Base-by-base conservation (phyloP, 352 stramenopile species). In the Phytopythium montanum region DNA sequence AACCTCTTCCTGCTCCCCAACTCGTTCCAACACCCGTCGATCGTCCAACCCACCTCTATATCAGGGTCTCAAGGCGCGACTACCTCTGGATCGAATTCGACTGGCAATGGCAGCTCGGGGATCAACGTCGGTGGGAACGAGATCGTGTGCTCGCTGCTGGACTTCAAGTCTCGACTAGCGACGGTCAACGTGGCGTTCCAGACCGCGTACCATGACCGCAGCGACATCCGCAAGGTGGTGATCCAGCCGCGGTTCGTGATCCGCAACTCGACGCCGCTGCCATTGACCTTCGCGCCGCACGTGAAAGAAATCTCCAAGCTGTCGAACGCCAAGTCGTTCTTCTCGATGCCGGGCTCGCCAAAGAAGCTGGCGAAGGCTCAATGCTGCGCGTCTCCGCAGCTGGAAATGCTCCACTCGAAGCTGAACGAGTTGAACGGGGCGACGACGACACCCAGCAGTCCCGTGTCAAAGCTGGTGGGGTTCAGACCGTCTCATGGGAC, bases 371-470 rank as follows among this genome's bases (percentile, higher is more conserved):
- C 54, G 1, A 46, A 69, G 0, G 66, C 68, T 46, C 29, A 44
- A 28, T 92, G 81, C 46, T 90, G 79, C 38, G 74, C 73, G 0
- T 87, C 79, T 9, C 57, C 73, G 6, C 76, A 88, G 25, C 66
- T 92, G 6, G 84, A 93, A 51, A 73, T 76, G 54, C 88, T 93
- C 42, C 84, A 93, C 49, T 70, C 68, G 0, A 93, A 93, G 38
- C 42, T 93, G 0, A 92, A 92, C 52, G 62, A 73, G 1, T 66
- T 90, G 0, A 75, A 82, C 26, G 72, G 70, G 3, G 70, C 74
- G 0, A 82, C 68, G 1, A 83, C 70, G 34, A 85, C 70, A 5
- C 33, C 53, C 5, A 49, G 34, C 13, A 59, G 36, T 12, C 53
- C 53, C 2, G 10, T 39, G 16, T 59, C 53, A 3, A 59, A 59